These are phyloP conservation scores for Penicillium cinerascens DNA, from an alignment of 495 filamentous ascomycete genomes.

Conservation along the genomic window DNA sequence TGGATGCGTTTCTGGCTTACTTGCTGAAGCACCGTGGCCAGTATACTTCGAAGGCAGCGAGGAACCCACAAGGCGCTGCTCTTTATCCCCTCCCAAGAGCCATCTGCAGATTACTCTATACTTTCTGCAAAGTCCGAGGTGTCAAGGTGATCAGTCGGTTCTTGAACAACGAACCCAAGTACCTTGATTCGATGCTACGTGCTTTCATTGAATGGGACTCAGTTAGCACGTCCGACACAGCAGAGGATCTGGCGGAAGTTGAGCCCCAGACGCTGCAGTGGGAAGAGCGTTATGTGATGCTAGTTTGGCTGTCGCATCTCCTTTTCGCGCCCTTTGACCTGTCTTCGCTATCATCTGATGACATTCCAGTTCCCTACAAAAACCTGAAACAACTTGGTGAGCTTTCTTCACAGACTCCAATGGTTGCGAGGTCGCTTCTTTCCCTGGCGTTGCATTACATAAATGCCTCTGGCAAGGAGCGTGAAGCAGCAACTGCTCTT, in stretches of 20 bases:
- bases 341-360: constrained; percentile 69
- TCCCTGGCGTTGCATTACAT: constrained; percentile 69
- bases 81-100: constrained; percentile 61
- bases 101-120: constrained; percentile 76
- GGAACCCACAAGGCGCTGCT: constrained; percentile 29
- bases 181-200: constrained; percentile 72
- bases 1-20: constrained; percentile 69
- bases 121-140: constrained; percentile 90
- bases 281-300: constrained; percentile 83
- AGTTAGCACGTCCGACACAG: neutral
- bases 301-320: constrained; percentile 92
- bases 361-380: constrained; percentile 32
- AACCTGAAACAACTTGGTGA: constrained; percentile 18
- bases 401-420: constrained; percentile 51
- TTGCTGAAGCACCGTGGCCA: constrained; percentile 43
- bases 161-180: constrained; percentile 79
- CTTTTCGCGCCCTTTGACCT: constrained; percentile 93
- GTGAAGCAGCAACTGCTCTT: constrained; percentile 78
- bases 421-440: constrained; percentile 66
- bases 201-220: constrained; percentile 56
- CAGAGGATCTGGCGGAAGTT: constrained; percentile 9
- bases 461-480: constrained; percentile 73
- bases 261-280: constrained; percentile 52
- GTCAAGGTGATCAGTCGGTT: constrained; percentile 89
- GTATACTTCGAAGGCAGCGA: constrained; percentile 31